phyloP scores from a whole-genome alignment of 2,329 filamentous ascomycete genomes.

The Zymoseptoria passerinii region DNA sequence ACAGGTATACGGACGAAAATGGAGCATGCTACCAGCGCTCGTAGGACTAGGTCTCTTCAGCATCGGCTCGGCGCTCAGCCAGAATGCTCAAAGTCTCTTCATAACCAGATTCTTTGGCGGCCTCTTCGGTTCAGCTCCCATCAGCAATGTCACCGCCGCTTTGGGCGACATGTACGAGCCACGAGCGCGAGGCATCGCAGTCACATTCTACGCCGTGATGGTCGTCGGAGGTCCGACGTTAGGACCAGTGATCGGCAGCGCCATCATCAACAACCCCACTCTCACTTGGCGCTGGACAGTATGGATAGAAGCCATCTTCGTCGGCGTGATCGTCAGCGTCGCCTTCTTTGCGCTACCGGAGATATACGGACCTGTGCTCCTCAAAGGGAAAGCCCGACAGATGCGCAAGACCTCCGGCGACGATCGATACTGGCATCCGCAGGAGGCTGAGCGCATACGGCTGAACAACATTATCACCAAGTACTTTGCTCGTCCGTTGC shows the following conservation, averaged over 20 bases:
- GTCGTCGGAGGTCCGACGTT: slow-evolving; percentile 35
- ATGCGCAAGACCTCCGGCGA: slow-evolving; percentile 35
- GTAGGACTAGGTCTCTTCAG: slow-evolving; percentile 38
- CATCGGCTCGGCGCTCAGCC: slow-evolving; percentile 38
- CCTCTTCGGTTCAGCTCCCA: slow-evolving; percentile 37
- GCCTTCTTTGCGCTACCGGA: slow-evolving; percentile 33
- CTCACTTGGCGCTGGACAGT: slow-evolving; percentile 32
- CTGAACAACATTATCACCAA: slow-evolving; percentile 36
- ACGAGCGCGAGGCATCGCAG: slow-evolving; percentile 32
- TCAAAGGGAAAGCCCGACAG: slow-evolving; percentile 33
- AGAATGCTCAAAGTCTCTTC: slow-evolving; percentile 31
- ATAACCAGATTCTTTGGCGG: slow-evolving; percentile 40
- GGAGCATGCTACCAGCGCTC: slow-evolving; percentile 38
- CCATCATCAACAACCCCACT: slow-evolving; percentile 31
- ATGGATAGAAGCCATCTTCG: slow-evolving; percentile 35
- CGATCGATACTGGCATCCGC: slow-evolving; percentile 36
- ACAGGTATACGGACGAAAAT: slow-evolving; percentile 40
- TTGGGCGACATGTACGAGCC: slow-evolving; percentile 38
- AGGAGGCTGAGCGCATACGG: slow-evolving; percentile 37
- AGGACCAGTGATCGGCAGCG: slow-evolving; percentile 37
- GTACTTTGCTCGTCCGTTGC: slow-evolving; percentile 35
- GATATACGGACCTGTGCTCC: slow-evolving; percentile 33
- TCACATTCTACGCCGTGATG: slow-evolving; percentile 34
- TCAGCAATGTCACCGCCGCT: slow-evolving; percentile 37
- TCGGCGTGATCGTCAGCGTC: slow-evolving; percentile 22